Base-by-base conservation (phyloP, 129 eudicot species). In the Tagetes patula region DNA sequence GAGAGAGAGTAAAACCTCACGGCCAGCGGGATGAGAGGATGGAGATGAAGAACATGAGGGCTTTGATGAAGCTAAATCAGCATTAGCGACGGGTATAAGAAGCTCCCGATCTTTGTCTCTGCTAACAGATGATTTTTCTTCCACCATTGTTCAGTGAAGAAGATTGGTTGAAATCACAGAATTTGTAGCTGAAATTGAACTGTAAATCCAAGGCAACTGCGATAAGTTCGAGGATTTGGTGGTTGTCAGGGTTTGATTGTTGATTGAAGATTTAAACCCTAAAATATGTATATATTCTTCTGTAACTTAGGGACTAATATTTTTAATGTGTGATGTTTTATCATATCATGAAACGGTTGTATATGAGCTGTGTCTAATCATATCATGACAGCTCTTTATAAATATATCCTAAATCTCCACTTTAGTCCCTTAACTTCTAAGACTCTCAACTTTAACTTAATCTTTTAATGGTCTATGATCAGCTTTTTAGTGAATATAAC, bases 31-130 rank as follows among this genome's bases (percentile, higher is more conserved):
- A 73, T 83, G 92, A 72, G 85, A 83, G 1, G 92, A 85, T 38
- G 88, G 77, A 70, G 81, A 14, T 32, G 83, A 75, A 38, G 97
- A 75, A 69, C 71, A 69, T 53, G 90, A 82, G 59, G 87, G 84
- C 61, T 91, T 86, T 53, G 86, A 78, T 41, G 96, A 72, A 59
- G 73, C 70, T 13, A 82, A 58, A 76, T 72, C 58, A 49, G 86
- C 63, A 72, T 82, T 85, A 37, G 95, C 85, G 3, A 92, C 96
- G 0, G 98, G 95, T n/a, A 92, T 82, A 12, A 92, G 88, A 70
- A 92, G 88, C 77, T 92, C 98, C 5, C 92, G 89, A 89, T 92
- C 98, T 89, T 90, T 87, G 3, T 87, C 89, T 64, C 84, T 77
- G 76, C 80, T 85, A 12, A 78, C 76, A 13, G 83, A 67, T 11